These are phyloP conservation scores for Sinapis alba DNA, from an alignment of 441 rosid species.

Conservation along the genomic window DNA sequence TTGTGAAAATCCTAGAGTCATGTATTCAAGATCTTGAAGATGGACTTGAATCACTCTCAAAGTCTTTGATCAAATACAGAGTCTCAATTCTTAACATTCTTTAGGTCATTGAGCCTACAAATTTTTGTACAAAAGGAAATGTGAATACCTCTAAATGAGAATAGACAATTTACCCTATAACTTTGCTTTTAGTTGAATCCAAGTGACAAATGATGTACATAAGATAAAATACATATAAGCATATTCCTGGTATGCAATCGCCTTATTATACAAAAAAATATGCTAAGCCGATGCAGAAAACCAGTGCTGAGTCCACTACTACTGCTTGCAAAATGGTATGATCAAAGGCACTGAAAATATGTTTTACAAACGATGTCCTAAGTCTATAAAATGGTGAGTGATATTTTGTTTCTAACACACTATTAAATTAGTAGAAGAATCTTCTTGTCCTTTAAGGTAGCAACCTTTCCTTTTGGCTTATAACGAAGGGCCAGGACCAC, in stretches of 20 bases:
- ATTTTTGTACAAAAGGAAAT: conserved; percentile 1
- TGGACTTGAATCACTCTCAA: neutral
- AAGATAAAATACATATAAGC: conserved; percentile 25
- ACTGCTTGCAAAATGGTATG: conserved; percentile 32
- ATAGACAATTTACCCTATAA: neutral
- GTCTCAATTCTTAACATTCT: neutral
- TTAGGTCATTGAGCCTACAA: neutral
- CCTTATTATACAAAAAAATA: conserved; percentile 35
- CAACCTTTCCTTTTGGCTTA: conserved; percentile 22
- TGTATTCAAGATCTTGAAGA: conserved; percentile 1
- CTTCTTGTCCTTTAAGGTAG: conserved; percentile 3
- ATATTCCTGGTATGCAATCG: conserved; percentile 36
- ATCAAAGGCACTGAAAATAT: conserved; percentile 30
- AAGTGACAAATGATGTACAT: conserved; percentile 35
- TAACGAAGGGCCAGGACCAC: conserved; percentile 30
- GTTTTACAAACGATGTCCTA: conserved; percentile 20
- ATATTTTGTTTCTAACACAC: conserved; percentile 30
- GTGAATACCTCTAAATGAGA: conserved; percentile 6
- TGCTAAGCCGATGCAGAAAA: conserved; percentile 39
- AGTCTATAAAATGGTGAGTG: conserved; percentile 31
- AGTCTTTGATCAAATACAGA: neutral
- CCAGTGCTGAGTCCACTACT: conserved; percentile 22
- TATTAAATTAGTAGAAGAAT: conserved; percentile 25
- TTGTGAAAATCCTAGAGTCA: neutral
- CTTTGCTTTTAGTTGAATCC: conserved; percentile 16